Base-by-base conservation (phyloP, 208 protist genomes). In the Herpetomonas samuelpessoai region DNA sequence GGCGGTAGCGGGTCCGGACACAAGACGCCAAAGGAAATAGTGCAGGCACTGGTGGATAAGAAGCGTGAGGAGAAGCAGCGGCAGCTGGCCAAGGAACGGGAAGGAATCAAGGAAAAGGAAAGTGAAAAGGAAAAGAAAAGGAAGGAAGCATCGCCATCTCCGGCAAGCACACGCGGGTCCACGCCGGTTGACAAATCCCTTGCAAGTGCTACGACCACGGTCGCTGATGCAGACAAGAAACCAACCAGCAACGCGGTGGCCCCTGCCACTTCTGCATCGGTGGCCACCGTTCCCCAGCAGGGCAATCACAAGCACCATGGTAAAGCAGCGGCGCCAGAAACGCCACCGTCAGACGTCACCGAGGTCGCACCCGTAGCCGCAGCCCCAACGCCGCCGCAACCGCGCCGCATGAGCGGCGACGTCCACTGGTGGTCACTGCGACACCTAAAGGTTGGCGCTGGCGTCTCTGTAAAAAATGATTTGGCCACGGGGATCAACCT, bases 401-500 rank as follows among this genome's bases (percentile, higher is more conserved):
- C 41, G 31, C 30, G 9, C n/a, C 18, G 10, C 50, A 56, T 24
- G 27, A 9, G 4, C 10, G 4, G 16, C 4, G 18, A 9, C 16
- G 41, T 57, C 35, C 56, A 50, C 27, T 86, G 75, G 76, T 88
- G 73, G 72, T 26, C 47, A 22, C 70, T 86, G 21, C 60, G 68
- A 14, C 66, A 81, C 26, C 71, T 93, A 21, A 80, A 80, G 39
- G 73, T 83, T 25, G 86, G 86, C 22, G 73, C 67, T 1, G 86
- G 86, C 3, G 46, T 90, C 0, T 65, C 83, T 26, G 63, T 82
- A 50, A 88, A 87, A 62, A 86, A 91, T 52, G 83, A 88, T 35
- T 56, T 86, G 22, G 72, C 71, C 9, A 85, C 75, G 30, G 86
- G 82, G 30, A 77, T 88, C 22, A 93, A 93, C 65, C 56, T 91